Evolutionary conservation across 106 monocot species (phyloP).

Genomic region (Agapanthus africanus): DNA sequence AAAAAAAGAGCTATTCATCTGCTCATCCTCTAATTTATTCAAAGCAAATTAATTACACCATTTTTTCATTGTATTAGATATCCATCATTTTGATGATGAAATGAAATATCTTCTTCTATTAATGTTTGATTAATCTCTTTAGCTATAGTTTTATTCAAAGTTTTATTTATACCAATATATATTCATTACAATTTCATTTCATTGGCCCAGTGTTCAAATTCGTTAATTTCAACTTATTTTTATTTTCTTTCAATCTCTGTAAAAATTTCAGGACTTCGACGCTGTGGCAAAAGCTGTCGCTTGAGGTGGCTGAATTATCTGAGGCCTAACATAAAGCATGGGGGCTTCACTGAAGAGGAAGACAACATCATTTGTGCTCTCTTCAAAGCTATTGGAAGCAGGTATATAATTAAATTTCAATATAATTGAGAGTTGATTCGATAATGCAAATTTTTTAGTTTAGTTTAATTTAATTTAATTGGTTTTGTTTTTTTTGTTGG

Average conservation of each 20-base stretch:
- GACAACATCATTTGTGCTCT: constrained; percentile 13
- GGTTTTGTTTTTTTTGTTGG: background rate
- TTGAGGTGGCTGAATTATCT: constrained; percentile 17
- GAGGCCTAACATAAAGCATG: constrained; percentile 13
- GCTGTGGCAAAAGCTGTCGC: constrained; percentile 19
- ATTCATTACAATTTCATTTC: too few species aligned
- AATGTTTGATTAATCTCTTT: too few species aligned
- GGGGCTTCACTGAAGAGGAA: constrained; percentile 18
- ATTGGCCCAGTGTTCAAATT: too few species aligned
- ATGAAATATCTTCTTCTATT: too few species aligned
- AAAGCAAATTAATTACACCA: too few species aligned
- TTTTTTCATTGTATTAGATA: too few species aligned
- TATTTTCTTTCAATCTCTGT: background rate
- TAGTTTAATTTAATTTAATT: background rate
- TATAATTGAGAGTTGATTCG: background rate
- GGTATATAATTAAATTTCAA: constrained; percentile 2
- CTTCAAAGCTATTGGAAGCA: constrained; percentile 10
- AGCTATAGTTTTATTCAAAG: too few species aligned
- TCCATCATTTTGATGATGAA: too few species aligned
- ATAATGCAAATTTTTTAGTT: background rate
- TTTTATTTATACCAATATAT: too few species aligned
- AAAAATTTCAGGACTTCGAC: background rate
- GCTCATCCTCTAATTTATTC: too few species aligned
- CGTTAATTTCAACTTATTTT: background rate
- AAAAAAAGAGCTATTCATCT: too few species aligned